These are phyloP conservation scores for Hypomontagnella monticulosa DNA, from an alignment of 495 filamentous ascomycete genomes.

Conservation along the genomic window DNA sequence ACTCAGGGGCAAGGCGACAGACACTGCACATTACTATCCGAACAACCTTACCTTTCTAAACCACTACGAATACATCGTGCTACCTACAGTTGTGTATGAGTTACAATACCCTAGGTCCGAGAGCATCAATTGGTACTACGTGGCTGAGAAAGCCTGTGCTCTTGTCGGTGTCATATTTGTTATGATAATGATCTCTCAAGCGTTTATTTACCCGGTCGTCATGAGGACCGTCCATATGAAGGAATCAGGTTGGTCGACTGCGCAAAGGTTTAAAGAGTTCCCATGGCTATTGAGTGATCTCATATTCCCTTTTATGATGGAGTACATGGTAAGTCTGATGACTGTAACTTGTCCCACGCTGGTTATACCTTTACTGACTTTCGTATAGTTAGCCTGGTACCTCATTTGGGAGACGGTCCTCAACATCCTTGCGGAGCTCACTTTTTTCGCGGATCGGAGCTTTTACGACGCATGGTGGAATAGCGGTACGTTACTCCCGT, in stretches of 20 bases:
- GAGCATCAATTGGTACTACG: constrained; percentile 74
- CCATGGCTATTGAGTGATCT: constrained; percentile 75
- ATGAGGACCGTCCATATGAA: constrained; percentile 72
- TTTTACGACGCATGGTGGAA: constrained; percentile 84
- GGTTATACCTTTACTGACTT: constrained; percentile 1
- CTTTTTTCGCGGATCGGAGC: constrained; percentile 76
- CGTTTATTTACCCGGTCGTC: constrained; percentile 73
- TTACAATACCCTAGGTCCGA: constrained; percentile 77
- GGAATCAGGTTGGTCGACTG: constrained; percentile 65
- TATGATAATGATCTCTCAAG: constrained; percentile 67
- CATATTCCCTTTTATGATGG: constrained; percentile 79
- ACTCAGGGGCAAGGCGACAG: constrained; percentile 65
- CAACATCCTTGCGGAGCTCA: constrained; percentile 78
- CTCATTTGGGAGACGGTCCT: constrained; percentile 84
- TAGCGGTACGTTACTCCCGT: constrained; percentile 40
- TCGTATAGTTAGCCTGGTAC: constrained; percentile 65
- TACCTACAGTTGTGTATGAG: constrained; percentile 81
- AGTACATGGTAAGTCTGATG: constrained; percentile 64
- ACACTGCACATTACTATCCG: constrained; percentile 62
- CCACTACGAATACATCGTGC: constrained; percentile 74
- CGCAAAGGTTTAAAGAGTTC: constrained; percentile 69
- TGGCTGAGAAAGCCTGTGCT: constrained; percentile 72
- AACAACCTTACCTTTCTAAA: constrained; percentile 72
- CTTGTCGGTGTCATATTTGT: constrained; percentile 74
- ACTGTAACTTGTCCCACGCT: not conserved